A percentile compares a stretch with the other conserved stretches of the same genome.
Conservation (phyloP, 164 flowering plant genomes). For the Litsea cubeba region DNA sequence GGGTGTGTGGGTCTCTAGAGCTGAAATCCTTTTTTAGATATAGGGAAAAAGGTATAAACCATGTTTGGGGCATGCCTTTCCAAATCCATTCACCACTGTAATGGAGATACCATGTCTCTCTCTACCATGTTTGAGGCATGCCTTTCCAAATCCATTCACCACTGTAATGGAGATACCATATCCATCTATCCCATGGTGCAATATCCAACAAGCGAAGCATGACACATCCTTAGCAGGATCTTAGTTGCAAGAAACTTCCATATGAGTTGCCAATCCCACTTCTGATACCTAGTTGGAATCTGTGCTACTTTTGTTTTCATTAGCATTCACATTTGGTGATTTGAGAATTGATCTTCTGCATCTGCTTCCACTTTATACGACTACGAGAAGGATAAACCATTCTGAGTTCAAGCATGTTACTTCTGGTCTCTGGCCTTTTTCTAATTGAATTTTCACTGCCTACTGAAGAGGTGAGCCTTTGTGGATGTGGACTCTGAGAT, state of each 20-base stretch:
- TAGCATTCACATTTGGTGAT: no score
- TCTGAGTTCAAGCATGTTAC: no score
- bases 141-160: not conserved
- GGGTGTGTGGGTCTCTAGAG: not conserved
- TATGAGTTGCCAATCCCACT: not conserved
- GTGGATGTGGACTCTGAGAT: no score
- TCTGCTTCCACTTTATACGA: no score
- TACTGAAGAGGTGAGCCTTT: no score
- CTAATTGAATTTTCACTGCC: no score
- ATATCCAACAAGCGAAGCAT: not conserved
- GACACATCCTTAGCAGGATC: not conserved
- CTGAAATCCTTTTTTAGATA: not conserved
- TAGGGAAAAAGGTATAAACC: not conserved
- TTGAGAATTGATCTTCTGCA: no score
- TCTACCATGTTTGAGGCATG: not conserved
- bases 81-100: not conserved
- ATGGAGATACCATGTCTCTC: no score
- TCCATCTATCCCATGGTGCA: not conserved
- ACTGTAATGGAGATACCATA: no score
- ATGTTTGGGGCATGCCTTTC: not conserved
- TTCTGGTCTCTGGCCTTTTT: no score
- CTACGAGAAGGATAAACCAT: no score
- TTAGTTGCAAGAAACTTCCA: not conserved
- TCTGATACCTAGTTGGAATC: not conserved
- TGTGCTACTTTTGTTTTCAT: not conserved